Conservation (phyloP, 768 basidiomycete species). For the Pulveroboletus sp. region DNA sequence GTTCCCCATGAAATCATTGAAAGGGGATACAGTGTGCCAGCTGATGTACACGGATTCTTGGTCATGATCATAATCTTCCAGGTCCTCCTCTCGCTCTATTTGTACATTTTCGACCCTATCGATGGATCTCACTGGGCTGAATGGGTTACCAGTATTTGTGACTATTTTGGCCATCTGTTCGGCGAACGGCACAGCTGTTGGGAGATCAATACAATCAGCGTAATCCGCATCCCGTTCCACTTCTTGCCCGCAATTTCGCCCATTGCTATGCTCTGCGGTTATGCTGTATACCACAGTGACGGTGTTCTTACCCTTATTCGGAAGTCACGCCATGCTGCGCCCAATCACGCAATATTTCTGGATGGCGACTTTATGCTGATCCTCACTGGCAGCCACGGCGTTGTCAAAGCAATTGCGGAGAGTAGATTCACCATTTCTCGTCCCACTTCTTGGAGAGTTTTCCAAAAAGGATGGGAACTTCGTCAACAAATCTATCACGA, state of each 20-base stretch:
- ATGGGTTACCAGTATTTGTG: not conserved
- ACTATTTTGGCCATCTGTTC: not conserved
- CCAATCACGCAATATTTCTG: slow-evolving; percentile 1
- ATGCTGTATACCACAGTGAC: not conserved
- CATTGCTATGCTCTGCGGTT: not conserved
- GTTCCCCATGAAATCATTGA: not conserved
- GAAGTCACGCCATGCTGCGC: not conserved
- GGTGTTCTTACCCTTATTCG: slow-evolving; percentile 2
- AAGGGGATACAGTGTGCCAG: slow-evolving; percentile 1
- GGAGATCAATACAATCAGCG: not conserved
- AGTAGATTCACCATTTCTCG: slow-evolving; percentile 1
- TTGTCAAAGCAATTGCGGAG: slow-evolving; percentile 6
- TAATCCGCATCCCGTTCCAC: not conserved
- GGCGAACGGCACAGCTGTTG: not conserved
- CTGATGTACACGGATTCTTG: not conserved
- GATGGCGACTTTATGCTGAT: slow-evolving; percentile 1
- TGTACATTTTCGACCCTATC: not conserved
- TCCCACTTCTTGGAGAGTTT: not conserved
- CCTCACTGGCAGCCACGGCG: not conserved
- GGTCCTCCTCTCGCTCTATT: not conserved
- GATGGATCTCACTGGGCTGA: not conserved
- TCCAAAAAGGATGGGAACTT: not conserved
- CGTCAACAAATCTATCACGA: not conserved
- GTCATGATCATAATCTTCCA: not conserved
- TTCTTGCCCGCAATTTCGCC: not conserved